Evolutionary conservation across 2,329 filamentous ascomycete species (phyloP), one percentile per base, ranked within the genome.

Genomic region (Colletotrichum euphorbiae): DNA sequence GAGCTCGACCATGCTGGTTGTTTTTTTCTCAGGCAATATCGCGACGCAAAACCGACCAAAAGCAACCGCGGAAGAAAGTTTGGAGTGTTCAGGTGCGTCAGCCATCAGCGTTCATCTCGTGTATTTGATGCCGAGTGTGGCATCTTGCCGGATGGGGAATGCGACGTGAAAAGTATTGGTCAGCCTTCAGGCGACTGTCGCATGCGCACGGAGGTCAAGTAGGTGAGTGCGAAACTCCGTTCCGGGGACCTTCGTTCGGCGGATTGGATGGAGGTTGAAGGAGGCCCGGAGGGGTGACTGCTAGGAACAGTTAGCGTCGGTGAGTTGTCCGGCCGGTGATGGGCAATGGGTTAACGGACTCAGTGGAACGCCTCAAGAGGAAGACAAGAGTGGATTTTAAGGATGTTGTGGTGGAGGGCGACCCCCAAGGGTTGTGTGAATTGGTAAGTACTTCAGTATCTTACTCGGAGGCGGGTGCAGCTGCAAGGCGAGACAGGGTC

Each of bases 271-370:
- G 36, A 57, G 62, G 62, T 67, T 43, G 45, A 56, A 66, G 62
- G 62, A 69, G 61, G 17, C 40, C 43, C 46, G 52, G 65, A 59
- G 24, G 54, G 61, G 17, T 54, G 17, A 28, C 19, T 48, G 33
- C 65, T 65, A 36, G 61, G 48, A 65, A 31, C 12, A 59, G 65
- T 52, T 68, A 68, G 65, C 54, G 61, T 67, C 67, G 67, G 62
- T 38, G 51, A 57, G 62, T 50, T 69, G 67, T 66, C 67, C 62
- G 62, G 56, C 52, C 56, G 51, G 55, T 21, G 62, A 56, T 50
- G 66, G 56, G 46, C 40, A 52, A 15, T 3, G 43, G 48, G 24
- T 48, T 21, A 9, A 7, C n/a, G 46, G 46, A 45, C 17, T 17
- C 54, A 7, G 48, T 17, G 61, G 24, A 28, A 45, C 55, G 50